These are phyloP conservation scores for Mediolabrus comicus DNA, from an alignment of 108 stramenopile species.

Conservation along the genomic window DNA sequence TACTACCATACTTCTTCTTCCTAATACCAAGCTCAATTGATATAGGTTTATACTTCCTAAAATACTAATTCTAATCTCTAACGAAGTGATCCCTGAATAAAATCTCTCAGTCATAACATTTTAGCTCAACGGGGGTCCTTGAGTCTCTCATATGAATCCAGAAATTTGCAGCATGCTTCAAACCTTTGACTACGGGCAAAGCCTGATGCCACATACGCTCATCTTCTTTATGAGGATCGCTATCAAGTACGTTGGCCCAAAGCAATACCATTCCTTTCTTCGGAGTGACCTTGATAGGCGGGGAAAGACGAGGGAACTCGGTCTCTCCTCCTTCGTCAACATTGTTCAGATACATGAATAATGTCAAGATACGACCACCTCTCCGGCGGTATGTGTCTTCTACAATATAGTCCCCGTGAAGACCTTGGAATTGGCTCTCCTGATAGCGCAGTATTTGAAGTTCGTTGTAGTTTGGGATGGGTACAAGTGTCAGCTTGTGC, in stretches of 20 bases:
- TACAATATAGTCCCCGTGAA: constrained; percentile 38
- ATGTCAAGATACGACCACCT: constrained; percentile 58
- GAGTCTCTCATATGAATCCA: constrained; percentile 86
- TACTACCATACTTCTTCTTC: too few species aligned
- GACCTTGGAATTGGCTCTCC: constrained; percentile 47
- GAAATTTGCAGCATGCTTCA: constrained; percentile 57
- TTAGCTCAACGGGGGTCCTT: constrained; percentile 20
- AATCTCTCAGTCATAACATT: constrained; percentile 10
- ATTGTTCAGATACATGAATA: constrained; percentile 66
- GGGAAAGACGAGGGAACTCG: constrained; percentile 35
- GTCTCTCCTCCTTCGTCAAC: constrained; percentile 63
- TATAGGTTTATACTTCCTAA: too few species aligned
- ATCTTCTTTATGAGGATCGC: constrained; percentile 37
- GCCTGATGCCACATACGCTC: constrained; percentile 37
- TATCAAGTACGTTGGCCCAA: constrained; percentile 42
- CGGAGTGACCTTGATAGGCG: constrained; percentile 36
- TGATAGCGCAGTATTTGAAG: constrained; percentile 76
- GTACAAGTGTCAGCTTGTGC: constrained; percentile 35
- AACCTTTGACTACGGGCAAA: constrained; percentile 28
- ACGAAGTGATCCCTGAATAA: too few species aligned
- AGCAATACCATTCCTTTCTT: constrained; percentile 33
- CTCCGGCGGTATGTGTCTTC: constrained; percentile 21
- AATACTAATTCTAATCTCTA: too few species aligned
- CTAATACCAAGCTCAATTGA: too few species aligned
- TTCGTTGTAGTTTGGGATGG: constrained; percentile 59